A percentile compares a stretch with the other conserved stretches of the same genome.
phyloP scores from a whole-genome alignment of 2,329 filamentous ascomycete species.

The Claviceps monticola region DNA sequence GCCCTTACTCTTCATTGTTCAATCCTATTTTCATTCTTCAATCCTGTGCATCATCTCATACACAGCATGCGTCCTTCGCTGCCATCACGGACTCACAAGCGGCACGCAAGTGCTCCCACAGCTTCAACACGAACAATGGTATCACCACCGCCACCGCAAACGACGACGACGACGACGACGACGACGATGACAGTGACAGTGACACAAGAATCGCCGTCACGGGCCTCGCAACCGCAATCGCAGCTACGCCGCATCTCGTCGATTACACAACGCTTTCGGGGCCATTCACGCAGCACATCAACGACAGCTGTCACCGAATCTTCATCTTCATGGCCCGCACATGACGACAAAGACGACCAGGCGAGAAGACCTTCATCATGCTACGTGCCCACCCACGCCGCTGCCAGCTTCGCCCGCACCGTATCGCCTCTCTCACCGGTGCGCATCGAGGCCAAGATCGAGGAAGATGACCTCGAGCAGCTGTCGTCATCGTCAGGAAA shows the following conservation, averaged over 20 bases:
- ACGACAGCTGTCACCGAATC: no score
- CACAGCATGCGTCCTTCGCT: no score
- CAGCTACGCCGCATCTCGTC: slow-evolving; percentile 5
- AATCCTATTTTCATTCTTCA: no score
- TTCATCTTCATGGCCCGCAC: no score
- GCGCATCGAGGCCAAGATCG: slow-evolving; percentile 8
- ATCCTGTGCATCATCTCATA: no score
- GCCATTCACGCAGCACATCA: no score
- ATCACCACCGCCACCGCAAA: neutral
- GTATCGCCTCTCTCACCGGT: slow-evolving; percentile 8
- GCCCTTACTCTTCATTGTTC: no score
- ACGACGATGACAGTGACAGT: neutral
- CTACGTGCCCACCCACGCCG: slow-evolving; percentile 18
- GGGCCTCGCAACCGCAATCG: neutral
- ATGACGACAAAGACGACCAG: no score
- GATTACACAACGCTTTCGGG: slow-evolving; percentile 3
- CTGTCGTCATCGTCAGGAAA: neutral
- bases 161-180: neutral
- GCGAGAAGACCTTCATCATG: neutral
- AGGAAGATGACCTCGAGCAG: neutral
- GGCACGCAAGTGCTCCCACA: neutral
- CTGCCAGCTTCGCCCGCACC: slow-evolving; percentile 14
- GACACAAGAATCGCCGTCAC: neutral
- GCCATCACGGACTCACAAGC: neutral
- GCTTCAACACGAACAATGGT: neutral